Evolutionary conservation across 495 filamentous ascomycete species (phyloP).

Genomic region (Aspergillus nanangensis): DNA sequence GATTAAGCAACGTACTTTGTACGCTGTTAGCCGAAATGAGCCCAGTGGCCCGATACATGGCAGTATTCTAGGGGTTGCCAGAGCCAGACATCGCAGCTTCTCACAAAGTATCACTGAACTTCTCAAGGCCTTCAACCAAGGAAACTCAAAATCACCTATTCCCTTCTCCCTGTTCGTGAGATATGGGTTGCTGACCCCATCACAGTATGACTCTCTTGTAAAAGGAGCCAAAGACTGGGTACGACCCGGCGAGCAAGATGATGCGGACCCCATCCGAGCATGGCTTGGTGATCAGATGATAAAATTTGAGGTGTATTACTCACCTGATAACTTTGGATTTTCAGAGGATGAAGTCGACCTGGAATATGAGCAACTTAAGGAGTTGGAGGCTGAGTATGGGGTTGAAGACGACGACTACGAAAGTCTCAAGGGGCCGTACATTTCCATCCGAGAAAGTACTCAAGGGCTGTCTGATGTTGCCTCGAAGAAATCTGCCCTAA

Average conservation of each 20-base stretch:
- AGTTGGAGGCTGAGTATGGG: slow-evolving; percentile 59
- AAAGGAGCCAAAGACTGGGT: slow-evolving; percentile 51
- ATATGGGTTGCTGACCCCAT: slow-evolving; percentile 52
- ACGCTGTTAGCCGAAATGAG: slow-evolving; percentile 44
- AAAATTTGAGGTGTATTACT: slow-evolving; percentile 32
- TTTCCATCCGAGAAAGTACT: slow-evolving; percentile 44
- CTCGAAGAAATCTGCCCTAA: slow-evolving; percentile 6
- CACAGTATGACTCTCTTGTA: slow-evolving; percentile 59
- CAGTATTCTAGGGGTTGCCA: slow-evolving; percentile 24
- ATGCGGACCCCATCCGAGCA: slow-evolving; percentile 46
- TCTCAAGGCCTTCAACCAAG: slow-evolving; percentile 40
- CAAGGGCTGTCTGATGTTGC: slow-evolving; percentile 34
- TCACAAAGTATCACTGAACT: slow-evolving; percentile 41
- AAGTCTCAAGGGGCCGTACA: slow-evolving; percentile 42
- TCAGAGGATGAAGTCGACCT: slow-evolving; percentile 60
- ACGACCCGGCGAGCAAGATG: slow-evolving; percentile 21
- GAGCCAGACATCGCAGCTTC: slow-evolving; percentile 38
- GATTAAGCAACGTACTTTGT: slow-evolving; percentile 65
- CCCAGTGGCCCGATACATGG: slow-evolving; percentile 24
- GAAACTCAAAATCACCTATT: slow-evolving; percentile 15
- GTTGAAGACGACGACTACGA: slow-evolving; percentile 51
- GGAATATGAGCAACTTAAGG: slow-evolving; percentile 60
- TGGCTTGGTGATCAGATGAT: slow-evolving; percentile 58
- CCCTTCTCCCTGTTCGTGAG: slow-evolving; percentile 33
- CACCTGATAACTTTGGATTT: slow-evolving; percentile 41